These are phyloP conservation scores for Yamadazyma tumulicola DNA, from an alignment of 805 yeast species.

Conservation along the genomic window DNA sequence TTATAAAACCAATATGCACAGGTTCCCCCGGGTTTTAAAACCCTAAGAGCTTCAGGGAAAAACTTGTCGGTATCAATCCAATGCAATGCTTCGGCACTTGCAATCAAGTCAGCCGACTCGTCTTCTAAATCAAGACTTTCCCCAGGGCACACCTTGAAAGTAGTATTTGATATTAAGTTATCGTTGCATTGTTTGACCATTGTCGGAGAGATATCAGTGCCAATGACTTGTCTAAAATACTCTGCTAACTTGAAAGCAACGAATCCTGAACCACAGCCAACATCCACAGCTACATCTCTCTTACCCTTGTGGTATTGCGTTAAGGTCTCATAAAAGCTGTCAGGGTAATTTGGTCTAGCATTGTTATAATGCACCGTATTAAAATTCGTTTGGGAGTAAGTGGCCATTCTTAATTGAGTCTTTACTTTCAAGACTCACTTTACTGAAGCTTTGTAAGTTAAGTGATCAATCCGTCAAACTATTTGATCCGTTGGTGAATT, in stretches of 20 bases:
- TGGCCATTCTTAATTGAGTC: conserved; percentile 28
- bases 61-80: conserved; percentile 67
- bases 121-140: conserved; percentile 20
- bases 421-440: no score
- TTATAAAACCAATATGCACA: conserved; percentile 77
- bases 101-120: conserved; percentile 51
- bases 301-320: conserved; percentile 8
- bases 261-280: conserved; percentile 57
- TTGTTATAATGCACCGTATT: conserved; percentile 30
- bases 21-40: conserved; percentile 61
- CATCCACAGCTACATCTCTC: conserved; percentile 26
- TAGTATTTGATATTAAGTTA: conserved; percentile 16
- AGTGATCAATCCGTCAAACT: no score
- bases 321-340: conserved; percentile 30
- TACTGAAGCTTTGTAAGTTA: no score
- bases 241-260: conserved; percentile 35
- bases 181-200: conserved; percentile 38
- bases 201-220: conserved; percentile 44
- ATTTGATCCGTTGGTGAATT: no score
- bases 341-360: conserved; percentile 41
- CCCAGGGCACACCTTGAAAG: conserved; percentile 29
- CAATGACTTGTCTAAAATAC: conserved; percentile 30
- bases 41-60: conserved; percentile 45
- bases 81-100: conserved; percentile 85
- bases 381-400: conserved; percentile 30